A percentile compares a stretch with the other conserved stretches of the same genome.
phyloP scores from a whole-genome alignment of 305 asterid genomes.

The Salvia sclarea region DNA sequence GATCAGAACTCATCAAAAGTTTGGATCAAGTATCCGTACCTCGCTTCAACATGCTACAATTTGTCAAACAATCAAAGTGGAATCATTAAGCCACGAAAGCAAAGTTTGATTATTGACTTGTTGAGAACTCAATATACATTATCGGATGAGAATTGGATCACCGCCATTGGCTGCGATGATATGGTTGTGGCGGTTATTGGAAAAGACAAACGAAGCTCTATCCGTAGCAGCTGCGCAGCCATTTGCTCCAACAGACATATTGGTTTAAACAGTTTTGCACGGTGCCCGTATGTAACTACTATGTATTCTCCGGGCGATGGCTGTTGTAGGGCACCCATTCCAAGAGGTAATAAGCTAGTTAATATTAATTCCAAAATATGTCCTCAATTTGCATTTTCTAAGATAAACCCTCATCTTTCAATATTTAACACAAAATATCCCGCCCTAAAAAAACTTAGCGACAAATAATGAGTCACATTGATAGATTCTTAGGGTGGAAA shows the following conservation, averaged over 20 bases:
- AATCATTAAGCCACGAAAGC: not conserved
- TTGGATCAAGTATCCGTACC: not conserved
- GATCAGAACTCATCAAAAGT: not conserved
- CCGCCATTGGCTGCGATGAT: not conserved
- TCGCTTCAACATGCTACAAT: slow-evolving; percentile 1
- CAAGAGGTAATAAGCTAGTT: slow-evolving; percentile 14
- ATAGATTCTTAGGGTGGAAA: too few species aligned
- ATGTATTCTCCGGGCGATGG: not conserved
- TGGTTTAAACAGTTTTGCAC: too few species aligned
- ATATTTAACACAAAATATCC: too few species aligned
- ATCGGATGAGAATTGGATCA: not conserved
- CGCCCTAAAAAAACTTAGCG: too few species aligned
- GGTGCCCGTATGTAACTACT: not conserved
- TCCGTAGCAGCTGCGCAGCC: not conserved
- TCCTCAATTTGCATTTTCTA: too few species aligned
- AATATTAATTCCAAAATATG: too few species aligned
- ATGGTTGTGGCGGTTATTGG: not conserved
- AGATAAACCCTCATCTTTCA: too few species aligned
- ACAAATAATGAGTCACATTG: too few species aligned
- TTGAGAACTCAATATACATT: not conserved
- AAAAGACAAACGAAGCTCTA: not conserved
- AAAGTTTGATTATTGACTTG: not conserved
- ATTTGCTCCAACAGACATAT: too few species aligned
- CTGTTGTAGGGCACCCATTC: slow-evolving; percentile 7
- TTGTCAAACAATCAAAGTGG: not conserved